These are phyloP conservation scores for Stephania japonica DNA, from an alignment of 164 flowering plant species.

Conservation along the genomic window DNA sequence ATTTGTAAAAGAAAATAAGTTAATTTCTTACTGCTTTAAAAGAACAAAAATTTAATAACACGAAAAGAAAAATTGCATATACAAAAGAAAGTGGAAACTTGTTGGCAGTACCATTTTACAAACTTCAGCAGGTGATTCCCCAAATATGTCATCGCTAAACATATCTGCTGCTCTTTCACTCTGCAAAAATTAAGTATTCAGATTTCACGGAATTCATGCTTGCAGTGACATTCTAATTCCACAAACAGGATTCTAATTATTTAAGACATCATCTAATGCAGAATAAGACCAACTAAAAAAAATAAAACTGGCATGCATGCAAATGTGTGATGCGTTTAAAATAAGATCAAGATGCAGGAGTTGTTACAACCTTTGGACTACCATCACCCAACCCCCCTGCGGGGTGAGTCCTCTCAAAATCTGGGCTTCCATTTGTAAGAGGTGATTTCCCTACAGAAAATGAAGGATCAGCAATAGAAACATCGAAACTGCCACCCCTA, in stretches of 20 bases:
- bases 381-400: constrained; percentile 78
- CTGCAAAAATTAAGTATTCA: constrained; percentile 35
- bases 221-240: neutral
- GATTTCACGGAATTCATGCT: neutral
- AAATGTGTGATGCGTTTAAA: neutral
- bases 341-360: neutral
- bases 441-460: constrained; percentile 65
- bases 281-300: neutral
- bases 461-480: constrained; percentile 34
- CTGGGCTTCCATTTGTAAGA: constrained; percentile 37
- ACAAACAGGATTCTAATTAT: neutral
- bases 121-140: constrained; percentile 87
- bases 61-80: neutral
- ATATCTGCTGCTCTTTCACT: constrained; percentile 62
- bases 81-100: neutral
- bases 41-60: too few species aligned
- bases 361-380: constrained; percentile 69
- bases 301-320: neutral
- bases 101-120: constrained; percentile 49
- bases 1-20: too few species aligned
- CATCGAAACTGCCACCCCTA: constrained; percentile 33
- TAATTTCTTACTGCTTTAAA: too few species aligned
- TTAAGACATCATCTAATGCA: neutral
- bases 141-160: constrained; percentile 97
- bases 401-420: constrained; percentile 28